Evolutionary conservation across 805 yeast species (phyloP).

Genomic region (Saccharomyces jurei): DNA sequence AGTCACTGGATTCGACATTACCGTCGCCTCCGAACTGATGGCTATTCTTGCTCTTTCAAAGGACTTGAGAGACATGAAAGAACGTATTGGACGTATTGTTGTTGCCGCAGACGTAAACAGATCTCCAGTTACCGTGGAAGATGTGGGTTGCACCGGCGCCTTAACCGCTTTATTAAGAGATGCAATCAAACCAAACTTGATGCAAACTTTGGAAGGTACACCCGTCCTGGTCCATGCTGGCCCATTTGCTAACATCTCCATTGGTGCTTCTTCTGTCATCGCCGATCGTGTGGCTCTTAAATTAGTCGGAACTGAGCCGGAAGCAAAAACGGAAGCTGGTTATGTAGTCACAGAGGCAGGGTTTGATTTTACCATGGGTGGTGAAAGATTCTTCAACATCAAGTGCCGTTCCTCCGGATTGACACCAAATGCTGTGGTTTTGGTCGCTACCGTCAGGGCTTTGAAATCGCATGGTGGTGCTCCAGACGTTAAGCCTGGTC

Average conservation of each 20-base stretch:
- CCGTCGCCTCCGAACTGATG: conserved; percentile 83
- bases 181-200: conserved; percentile 75
- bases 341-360: conserved; percentile 85
- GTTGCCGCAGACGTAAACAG: conserved; percentile 62
- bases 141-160: conserved; percentile 81
- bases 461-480: conserved; percentile 85
- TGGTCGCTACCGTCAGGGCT: conserved; percentile 81
- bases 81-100: conserved; percentile 67
- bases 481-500: conserved; percentile 81
- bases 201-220: conserved; percentile 85
- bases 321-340: conserved; percentile 46
- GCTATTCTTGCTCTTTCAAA: conserved; percentile 72
- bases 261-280: conserved; percentile 77
- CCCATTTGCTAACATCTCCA: conserved; percentile 81
- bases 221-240: conserved; percentile 86
- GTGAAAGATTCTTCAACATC: conserved; percentile 77
- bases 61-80: conserved; percentile 63
- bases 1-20: conserved; percentile 71
- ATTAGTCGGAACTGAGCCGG: conserved; percentile 59
- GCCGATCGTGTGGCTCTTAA: conserved; percentile 80
- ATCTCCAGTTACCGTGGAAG: conserved; percentile 74
- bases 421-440: conserved; percentile 66
- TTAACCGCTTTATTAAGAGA: conserved; percentile 74
- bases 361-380: conserved; percentile 87
- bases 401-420: conserved; percentile 78